A percentile compares a stretch with the other conserved stretches of the same genome.
These are phyloP conservation scores for Cordyceps pruinosa DNA, from an alignment of 2,329 filamentous ascomycete species.

Conservation along the genomic window DNA sequence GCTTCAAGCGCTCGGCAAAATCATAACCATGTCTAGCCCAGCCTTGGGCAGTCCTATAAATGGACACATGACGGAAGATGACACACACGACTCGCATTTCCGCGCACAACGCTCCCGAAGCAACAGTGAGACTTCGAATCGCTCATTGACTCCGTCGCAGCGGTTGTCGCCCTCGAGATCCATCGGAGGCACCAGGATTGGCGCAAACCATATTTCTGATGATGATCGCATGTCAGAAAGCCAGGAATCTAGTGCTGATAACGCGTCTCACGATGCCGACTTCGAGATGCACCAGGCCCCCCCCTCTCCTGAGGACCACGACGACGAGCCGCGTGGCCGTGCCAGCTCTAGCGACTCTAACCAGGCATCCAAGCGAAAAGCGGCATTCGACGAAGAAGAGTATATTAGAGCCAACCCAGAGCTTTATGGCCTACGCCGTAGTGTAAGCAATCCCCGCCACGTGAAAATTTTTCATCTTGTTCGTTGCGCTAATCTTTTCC, in stretches of 20 bases:
- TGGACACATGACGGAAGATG: slow-evolving; percentile 54
- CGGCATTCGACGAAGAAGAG: slow-evolving; percentile 63
- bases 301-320: slow-evolving; percentile 21
- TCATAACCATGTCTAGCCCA: slow-evolving; percentile 57
- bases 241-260: slow-evolving; percentile 43
- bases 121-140: slow-evolving; percentile 73
- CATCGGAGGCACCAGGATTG: slow-evolving; percentile 38
- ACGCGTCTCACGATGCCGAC: slow-evolving; percentile 62
- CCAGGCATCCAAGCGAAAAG: slow-evolving; percentile 66
- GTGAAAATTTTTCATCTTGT: slow-evolving; percentile 18
- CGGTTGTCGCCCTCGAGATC: slow-evolving; percentile 33
- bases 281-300: slow-evolving; percentile 65
- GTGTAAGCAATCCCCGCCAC: slow-evolving; percentile 52
- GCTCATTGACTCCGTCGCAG: slow-evolving; percentile 50
- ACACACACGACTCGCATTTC: slow-evolving; percentile 34
- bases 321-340: slow-evolving; percentile 32
- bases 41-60: slow-evolving; percentile 57
- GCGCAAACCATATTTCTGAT: slow-evolving; percentile 30
- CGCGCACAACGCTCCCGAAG: slow-evolving; percentile 28
- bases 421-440: slow-evolving; percentile 87
- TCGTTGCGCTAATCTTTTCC: slow-evolving; percentile 25
- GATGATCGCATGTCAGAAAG: slow-evolving; percentile 37
- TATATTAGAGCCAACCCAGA: slow-evolving; percentile 89
- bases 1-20: slow-evolving; percentile 53
- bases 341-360: slow-evolving; percentile 67